Evolutionary conservation across 2,329 filamentous ascomycete species (phyloP).

Genomic region (Aureobasidium melanogenum): DNA sequence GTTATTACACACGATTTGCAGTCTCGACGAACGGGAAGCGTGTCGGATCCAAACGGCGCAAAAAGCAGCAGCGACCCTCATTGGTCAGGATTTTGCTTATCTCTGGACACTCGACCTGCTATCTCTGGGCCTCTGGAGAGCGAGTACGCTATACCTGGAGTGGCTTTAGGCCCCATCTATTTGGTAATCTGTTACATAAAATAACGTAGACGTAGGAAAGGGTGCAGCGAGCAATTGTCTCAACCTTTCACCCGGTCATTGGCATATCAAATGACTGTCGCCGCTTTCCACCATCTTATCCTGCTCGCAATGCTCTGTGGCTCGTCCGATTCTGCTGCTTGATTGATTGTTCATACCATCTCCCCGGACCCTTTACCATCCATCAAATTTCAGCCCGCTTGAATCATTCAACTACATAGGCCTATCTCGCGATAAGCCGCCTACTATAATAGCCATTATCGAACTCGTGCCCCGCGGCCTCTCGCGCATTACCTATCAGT

Average conservation of each 20-base stretch:
- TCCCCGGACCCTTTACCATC: slow-evolving; percentile 3
- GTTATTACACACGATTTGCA: slow-evolving; percentile 11
- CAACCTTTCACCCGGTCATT: slow-evolving; percentile 11
- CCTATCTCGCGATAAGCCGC: slow-evolving; percentile 9
- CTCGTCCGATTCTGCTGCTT: slow-evolving; percentile 20
- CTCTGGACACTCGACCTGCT: neutral
- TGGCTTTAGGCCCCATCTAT: slow-evolving; percentile 1
- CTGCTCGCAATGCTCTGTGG: slow-evolving; percentile 25
- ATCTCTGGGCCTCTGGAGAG: neutral
- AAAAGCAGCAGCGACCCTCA: neutral
- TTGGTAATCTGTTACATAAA: slow-evolving; percentile 10
- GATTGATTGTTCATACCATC: slow-evolving; percentile 9
- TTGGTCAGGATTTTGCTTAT: slow-evolving; percentile 6
- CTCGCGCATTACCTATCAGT: slow-evolving; percentile 12
- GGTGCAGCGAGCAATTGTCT: slow-evolving; percentile 3
- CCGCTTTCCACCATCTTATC: slow-evolving; percentile 25
- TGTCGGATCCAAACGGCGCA: slow-evolving; percentile 6
- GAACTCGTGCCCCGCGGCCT: slow-evolving; percentile 9
- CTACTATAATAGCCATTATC: slow-evolving; percentile 11
- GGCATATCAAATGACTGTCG: slow-evolving; percentile 26
- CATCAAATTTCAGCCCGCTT: neutral
- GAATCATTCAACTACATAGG: slow-evolving; percentile 5
- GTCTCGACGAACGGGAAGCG: neutral
- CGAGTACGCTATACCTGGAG: slow-evolving; percentile 2
- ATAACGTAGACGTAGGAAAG: neutral